Conservation (phyloP, 495 filamentous ascomycete genomes). For the Xylaria nigripes region DNA sequence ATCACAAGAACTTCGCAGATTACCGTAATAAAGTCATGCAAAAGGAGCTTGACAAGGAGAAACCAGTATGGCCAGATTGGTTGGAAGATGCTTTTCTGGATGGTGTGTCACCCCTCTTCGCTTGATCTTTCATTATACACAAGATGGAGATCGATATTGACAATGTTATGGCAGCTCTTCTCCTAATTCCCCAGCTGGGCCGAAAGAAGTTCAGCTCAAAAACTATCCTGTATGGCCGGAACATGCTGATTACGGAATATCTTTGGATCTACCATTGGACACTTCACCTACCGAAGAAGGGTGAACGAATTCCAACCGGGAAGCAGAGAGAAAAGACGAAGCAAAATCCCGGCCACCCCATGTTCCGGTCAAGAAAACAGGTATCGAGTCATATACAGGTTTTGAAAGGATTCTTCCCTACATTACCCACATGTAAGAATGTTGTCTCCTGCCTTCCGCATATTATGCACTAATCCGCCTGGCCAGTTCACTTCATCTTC, state of each 20-base stretch:
- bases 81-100: conserved; percentile 84
- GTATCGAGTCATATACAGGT: conserved; percentile 97
- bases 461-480: background rate
- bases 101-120: conserved; percentile 50
- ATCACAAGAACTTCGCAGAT: conserved; percentile 52
- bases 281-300: conserved; percentile 25
- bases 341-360: conserved; percentile 21
- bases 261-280: conserved; percentile 51
- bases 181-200: conserved; percentile 74
- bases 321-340: conserved; percentile 46
- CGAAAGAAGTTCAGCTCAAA: conserved; percentile 65
- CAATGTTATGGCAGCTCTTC: conserved; percentile 52
- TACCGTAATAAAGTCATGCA: conserved; percentile 62
- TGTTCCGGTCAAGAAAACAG: conserved; percentile 58
- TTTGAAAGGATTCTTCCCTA: conserved; percentile 69
- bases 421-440: conserved; percentile 24
- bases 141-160: background rate
- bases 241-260: conserved; percentile 82
- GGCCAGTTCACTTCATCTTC: conserved; percentile 42
- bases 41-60: conserved; percentile 37
- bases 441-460: background rate
- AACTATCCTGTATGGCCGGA: conserved; percentile 71
- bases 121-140: background rate
- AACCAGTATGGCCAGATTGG: conserved; percentile 66
- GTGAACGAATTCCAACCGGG: conserved; percentile 47